phyloP scores from a whole-genome alignment of 345 rosid genomes.

The Laguncularia racemosa region DNA sequence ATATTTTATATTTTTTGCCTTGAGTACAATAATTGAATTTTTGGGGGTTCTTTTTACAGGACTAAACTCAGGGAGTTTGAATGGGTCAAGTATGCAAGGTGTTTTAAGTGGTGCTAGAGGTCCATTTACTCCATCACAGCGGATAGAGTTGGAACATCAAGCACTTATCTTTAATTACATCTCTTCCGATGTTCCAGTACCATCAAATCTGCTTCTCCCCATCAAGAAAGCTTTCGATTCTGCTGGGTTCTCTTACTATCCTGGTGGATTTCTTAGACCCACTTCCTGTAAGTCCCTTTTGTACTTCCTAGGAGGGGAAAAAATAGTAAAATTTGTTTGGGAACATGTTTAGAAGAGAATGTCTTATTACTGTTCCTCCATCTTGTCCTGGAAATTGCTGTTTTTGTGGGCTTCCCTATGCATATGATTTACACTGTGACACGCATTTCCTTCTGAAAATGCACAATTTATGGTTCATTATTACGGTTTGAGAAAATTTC shows the following conservation, averaged over 20 bases:
- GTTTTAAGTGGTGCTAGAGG: slow-evolving; percentile 35
- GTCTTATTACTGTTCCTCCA: too few species aligned
- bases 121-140: slow-evolving; percentile 63
- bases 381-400: too few species aligned
- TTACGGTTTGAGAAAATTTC: too few species aligned
- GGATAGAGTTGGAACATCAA: slow-evolving; percentile 95
- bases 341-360: too few species aligned
- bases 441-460: too few species aligned
- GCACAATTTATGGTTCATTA: too few species aligned
- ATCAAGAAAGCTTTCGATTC: slow-evolving; percentile 67
- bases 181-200: slow-evolving; percentile 68
- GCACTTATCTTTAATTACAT: slow-evolving; percentile 88
- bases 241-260: slow-evolving; percentile 33
- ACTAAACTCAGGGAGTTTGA: slow-evolving; percentile 24
- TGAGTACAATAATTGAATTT: neutral
- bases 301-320: neutral
- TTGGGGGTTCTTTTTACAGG: slow-evolving; percentile 15
- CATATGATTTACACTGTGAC: too few species aligned
- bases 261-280: slow-evolving; percentile 37
- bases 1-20: neutral
- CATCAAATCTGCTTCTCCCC: slow-evolving; percentile 65
- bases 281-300: slow-evolving; percentile 39
- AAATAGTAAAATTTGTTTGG: too few species aligned
- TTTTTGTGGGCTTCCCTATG: too few species aligned
- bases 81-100: slow-evolving; percentile 33